Evolutionary conservation across 495 filamentous ascomycete genomes (phyloP).

Genomic region (Aspergillus cavernicola): DNA sequence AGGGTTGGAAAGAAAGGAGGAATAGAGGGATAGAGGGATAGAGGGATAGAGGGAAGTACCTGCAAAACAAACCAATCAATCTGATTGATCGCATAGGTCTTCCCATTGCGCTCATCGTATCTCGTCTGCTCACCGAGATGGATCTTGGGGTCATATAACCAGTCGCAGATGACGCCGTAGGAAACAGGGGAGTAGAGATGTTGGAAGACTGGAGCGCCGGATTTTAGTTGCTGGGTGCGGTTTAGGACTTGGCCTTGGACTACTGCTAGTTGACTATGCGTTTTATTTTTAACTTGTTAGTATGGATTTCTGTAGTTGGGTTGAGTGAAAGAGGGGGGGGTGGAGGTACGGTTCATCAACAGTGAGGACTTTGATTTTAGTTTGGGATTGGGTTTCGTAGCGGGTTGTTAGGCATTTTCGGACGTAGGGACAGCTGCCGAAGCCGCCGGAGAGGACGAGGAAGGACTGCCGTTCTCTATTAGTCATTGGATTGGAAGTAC

Average conservation of each 20-base stretch:
- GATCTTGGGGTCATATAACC: constrained; percentile 40
- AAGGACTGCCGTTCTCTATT: constrained; percentile 16
- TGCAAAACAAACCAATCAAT: constrained; percentile 52
- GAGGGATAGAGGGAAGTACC: too few relatives aligned
- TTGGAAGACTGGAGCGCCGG: constrained; percentile 16
- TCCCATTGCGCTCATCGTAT: constrained; percentile 43
- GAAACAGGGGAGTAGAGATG: constrained; percentile 35
- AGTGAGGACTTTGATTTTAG: constrained; percentile 40
- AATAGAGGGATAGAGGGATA: too few relatives aligned
- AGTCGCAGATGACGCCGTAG: constrained; percentile 51
- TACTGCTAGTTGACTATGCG: constrained; percentile 51
- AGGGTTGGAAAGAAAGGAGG: background rate
- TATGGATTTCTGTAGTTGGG: background rate
- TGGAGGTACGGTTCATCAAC: constrained; percentile 44
- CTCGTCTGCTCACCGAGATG: constrained; percentile 42
- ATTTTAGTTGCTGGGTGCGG: constrained; percentile 45
- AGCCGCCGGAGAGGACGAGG: constrained; percentile 60
- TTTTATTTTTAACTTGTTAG: too few relatives aligned
- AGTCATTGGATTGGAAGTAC: background rate
- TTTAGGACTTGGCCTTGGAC: constrained; percentile 53
- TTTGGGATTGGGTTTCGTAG: constrained; percentile 33
- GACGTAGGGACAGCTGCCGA: constrained; percentile 62
- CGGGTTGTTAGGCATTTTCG: constrained; percentile 37
- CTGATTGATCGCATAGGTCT: constrained; percentile 46
- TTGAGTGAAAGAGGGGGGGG: background rate